phyloP scores from a whole-genome alignment of 2,329 filamentous ascomycete species.

The Ceratocystiopsis sp. region DNA sequence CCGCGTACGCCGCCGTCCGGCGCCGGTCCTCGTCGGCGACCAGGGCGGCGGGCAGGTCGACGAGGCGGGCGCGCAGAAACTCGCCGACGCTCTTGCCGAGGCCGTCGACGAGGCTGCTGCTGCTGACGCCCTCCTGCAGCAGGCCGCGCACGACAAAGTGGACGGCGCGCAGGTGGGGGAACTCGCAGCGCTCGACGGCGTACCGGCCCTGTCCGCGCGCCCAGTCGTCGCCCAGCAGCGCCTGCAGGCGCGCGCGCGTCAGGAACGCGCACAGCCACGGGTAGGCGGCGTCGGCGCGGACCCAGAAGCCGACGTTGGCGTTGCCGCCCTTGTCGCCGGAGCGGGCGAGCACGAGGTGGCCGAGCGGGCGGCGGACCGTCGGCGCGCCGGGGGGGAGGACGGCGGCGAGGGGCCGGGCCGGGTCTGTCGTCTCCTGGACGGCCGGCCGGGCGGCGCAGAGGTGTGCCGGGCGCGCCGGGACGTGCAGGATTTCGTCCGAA shows the following conservation, averaged over 20 bases:
- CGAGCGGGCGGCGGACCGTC: conserved; percentile 3
- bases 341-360: conserved; percentile 6
- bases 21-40: not conserved
- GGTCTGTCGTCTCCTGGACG: too few relatives aligned
- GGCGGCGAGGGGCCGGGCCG: too few relatives aligned
- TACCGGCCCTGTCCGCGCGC: conserved; percentile 20
- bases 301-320: conserved; percentile 19
- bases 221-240: conserved; percentile 25
- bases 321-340: conserved; percentile 19
- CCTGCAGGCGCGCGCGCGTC: conserved; percentile 18
- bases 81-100: conserved; percentile 36
- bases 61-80: conserved; percentile 8
- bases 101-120: conserved; percentile 31
- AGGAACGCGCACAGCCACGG: conserved; percentile 21
- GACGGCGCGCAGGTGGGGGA: conserved; percentile 17
- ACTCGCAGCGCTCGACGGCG: conserved; percentile 26
- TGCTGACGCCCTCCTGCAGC: conserved; percentile 25
- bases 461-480: not conserved
- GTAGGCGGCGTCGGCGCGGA: conserved; percentile 21
- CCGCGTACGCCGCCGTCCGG: not conserved
- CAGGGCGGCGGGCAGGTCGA: conserved; percentile 13
- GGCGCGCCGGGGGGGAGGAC: too few relatives aligned
- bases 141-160: conserved; percentile 10
- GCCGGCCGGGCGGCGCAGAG: not conserved
- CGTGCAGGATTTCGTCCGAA: not conserved